Evolutionary conservation across 768 basidiomycete species (phyloP), one percentile per base, ranked within the genome.

Genomic region (Favolaschia claudopus): DNA sequence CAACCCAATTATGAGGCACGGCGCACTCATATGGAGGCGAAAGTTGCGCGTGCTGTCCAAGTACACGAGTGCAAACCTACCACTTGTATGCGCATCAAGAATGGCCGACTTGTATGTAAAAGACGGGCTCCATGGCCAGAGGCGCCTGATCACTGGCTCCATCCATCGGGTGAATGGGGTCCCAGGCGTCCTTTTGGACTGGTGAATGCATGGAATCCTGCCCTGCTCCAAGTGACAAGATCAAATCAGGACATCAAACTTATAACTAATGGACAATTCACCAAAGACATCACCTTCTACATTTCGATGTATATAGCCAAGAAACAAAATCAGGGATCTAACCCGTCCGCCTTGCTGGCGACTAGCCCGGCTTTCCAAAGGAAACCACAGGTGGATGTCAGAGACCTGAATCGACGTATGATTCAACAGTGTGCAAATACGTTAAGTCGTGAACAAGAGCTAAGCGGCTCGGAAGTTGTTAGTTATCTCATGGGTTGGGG

Each of bases 401-500:
- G 51, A 1, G 58, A 71, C 3, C 10, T 60, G 0, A 76, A 76
- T 51, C 67, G 67, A 10, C 36, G 62, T 0, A 67, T 80, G 5
- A 57, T 82, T 1, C 67, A 72, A 28, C 65, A 72, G 4, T 76
- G 76, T 31, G 63, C 71, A 0, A 76, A 79, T 38, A 55, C 69
- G 0, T 37, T 83, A 1, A 75, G 68, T 19, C 22, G 67, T 0
- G 57, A 77, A 19, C 69, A 75, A 36, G 81, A 83, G 52, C 69
- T 80, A 10, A 72, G 74, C 15, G 77, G 69, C 0, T 74, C 74
- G 0, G 76, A 77, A 56, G 71, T 79, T 0, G 68, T 80, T 0
- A 69, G 66, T 12, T 77, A 79, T 43, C 40, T 82, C 0, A 80
- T 79, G 77, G 79, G 77, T 3, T 80, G 76, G 77, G 75, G 74